These are phyloP conservation scores for Wickerhamomyces subpelliculosus DNA, from an alignment of 805 yeast genomes.

Conservation along the genomic window DNA sequence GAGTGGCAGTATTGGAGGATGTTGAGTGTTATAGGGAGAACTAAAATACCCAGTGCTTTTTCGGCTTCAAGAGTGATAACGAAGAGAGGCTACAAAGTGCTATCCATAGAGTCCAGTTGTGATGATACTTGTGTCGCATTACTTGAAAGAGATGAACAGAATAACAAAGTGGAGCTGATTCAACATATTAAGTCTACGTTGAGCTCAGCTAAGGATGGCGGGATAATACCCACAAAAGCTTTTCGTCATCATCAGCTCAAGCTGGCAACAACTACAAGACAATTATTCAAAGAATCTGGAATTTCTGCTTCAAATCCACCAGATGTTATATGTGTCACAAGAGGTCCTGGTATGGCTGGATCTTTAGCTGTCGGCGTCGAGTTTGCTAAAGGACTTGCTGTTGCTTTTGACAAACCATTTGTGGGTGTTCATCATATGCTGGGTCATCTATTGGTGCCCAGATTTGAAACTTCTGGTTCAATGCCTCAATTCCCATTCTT, in stretches of 20 bases:
- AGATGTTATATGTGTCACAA: conserved; percentile 79
- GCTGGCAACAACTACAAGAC: conserved; percentile 44
- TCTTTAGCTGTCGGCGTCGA: conserved; percentile 78
- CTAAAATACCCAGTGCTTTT: not conserved
- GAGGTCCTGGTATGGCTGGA: conserved; percentile 97
- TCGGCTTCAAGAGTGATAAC: too few relatives aligned
- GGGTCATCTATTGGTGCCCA: conserved; percentile 74
- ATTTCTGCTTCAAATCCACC: conserved; percentile 29
- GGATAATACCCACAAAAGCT: conserved; percentile 84
- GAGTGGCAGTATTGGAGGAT: too few relatives aligned
- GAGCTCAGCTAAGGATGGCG: conserved; percentile 63
- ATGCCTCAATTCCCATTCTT: conserved; percentile 59
- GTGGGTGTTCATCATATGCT: conserved; percentile 96
- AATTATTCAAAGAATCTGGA: conserved; percentile 28
- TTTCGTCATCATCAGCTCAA: conserved; percentile 65
- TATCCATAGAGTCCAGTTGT: conserved; percentile 90
- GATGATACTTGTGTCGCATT: conserved; percentile 92
- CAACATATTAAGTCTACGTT: conserved; percentile 61
- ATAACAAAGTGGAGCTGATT: conserved; percentile 29
- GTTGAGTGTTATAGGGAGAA: not conserved
- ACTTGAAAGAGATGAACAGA: conserved; percentile 46
- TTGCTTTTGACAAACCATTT: conserved; percentile 72
- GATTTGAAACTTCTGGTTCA: conserved; percentile 37
- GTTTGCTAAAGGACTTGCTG: conserved; percentile 75
- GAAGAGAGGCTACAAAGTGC: conserved; percentile 47